Evolutionary conservation across 2,329 filamentous ascomycete genomes (phyloP).

Genomic region (Sarocladium brachiariae): DNA sequence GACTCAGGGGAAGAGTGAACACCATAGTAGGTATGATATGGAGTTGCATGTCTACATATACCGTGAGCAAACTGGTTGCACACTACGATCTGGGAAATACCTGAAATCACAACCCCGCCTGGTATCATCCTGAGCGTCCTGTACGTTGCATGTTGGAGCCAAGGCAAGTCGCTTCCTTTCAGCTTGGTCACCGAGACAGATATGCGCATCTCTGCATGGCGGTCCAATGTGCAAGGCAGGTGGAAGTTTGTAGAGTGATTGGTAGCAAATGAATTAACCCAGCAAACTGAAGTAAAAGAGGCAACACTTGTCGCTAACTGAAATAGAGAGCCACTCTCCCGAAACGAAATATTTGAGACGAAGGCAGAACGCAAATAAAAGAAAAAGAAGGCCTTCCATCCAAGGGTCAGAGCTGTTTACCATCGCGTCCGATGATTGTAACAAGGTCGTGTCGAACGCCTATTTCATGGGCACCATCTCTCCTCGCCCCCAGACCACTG

Average conservation of each 20-base stretch:
- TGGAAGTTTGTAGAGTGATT: too few relatives aligned
- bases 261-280: too few relatives aligned
- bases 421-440: conserved; percentile 89
- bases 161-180: background rate
- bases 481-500: conserved; percentile 72
- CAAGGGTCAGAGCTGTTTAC: conserved; percentile 84
- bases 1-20: background rate
- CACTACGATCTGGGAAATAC: too few relatives aligned
- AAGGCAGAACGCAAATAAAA: background rate
- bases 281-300: background rate
- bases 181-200: background rate
- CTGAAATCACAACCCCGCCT: background rate
- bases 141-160: background rate
- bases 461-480: conserved; percentile 77
- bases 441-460: conserved; percentile 99
- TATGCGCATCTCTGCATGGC: background rate
- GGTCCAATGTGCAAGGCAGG: too few relatives aligned
- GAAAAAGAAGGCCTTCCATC: conserved; percentile 26
- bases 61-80: too few relatives aligned
- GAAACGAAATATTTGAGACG: background rate
- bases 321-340: too few relatives aligned
- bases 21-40: background rate
- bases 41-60: conserved; percentile 4
- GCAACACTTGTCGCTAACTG: conserved; percentile 8
- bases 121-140: background rate